phyloP scores from a whole-genome alignment of 352 stramenopile species.

The Thalassiosira livingstoniorum region DNA sequence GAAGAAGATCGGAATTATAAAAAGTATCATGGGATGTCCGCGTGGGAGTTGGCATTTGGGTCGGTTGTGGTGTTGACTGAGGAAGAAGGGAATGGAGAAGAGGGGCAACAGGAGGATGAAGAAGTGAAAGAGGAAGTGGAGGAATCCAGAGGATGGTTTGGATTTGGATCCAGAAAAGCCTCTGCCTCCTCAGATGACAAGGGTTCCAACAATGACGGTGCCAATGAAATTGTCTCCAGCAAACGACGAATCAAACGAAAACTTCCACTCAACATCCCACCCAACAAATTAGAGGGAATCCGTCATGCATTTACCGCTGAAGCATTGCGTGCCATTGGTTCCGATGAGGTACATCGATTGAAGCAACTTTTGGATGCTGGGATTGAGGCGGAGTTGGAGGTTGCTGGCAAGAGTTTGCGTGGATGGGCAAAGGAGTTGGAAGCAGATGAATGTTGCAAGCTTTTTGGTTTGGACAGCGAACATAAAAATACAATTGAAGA shows the following conservation, averaged over 20 bases:
- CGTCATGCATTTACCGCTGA: constrained; percentile 81
- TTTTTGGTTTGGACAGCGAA: constrained; percentile 30
- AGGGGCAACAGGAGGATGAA: constrained; percentile 23
- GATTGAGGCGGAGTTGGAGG: constrained; percentile 72
- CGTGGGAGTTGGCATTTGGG: constrained; percentile 82
- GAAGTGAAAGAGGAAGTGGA: constrained; percentile 1
- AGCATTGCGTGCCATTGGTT: constrained; percentile 77
- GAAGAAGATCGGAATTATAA: constrained; percentile 64
- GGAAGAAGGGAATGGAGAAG: constrained; percentile 7
- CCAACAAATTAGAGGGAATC: constrained; percentile 77
- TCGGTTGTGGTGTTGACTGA: constrained; percentile 16
- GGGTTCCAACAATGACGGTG: not conserved
- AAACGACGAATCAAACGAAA: constrained; percentile 11
- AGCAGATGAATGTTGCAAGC: constrained; percentile 63
- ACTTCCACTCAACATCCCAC: constrained; percentile 65
- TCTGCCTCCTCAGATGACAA: not conserved
- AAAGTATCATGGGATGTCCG: constrained; percentile 67
- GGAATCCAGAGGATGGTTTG: constrained; percentile 41
- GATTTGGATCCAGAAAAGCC: constrained; percentile 30
- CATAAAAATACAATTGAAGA: constrained; percentile 1
- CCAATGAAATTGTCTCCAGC: not conserved
- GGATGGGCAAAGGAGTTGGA: constrained; percentile 76
- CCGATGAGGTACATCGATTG: constrained; percentile 74
- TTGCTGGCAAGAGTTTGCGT: constrained; percentile 72
- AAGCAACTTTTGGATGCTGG: constrained; percentile 73